These are phyloP conservation scores for Naganishia vaughanmartiniae DNA, from an alignment of 768 basidiomycete genomes.

Conservation along the genomic window DNA sequence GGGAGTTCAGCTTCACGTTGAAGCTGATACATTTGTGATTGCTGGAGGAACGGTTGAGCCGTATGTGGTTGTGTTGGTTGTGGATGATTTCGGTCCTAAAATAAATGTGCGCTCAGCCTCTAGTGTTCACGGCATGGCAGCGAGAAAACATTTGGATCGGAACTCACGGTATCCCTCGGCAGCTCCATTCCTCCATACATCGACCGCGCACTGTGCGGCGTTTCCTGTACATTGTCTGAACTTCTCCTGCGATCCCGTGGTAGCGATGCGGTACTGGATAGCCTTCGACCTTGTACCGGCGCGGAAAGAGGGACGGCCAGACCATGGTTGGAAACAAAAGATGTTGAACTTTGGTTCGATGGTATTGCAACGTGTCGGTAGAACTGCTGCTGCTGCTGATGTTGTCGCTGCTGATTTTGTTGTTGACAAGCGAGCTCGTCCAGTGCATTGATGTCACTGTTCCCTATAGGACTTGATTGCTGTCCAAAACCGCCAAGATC, in stretches of 20 bases:
- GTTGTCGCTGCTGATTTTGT: background rate
- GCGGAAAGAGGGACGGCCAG: conserved; percentile 2
- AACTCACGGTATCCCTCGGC: background rate
- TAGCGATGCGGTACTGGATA: background rate
- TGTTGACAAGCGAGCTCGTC: background rate
- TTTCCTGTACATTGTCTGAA: background rate
- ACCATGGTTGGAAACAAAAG: background rate
- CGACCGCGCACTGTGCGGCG: background rate
- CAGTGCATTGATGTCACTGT: background rate
- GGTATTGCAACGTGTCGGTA: background rate
- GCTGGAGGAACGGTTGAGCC: background rate
- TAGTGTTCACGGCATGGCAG: no score
- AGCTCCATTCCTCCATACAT: background rate
- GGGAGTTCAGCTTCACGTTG: background rate
- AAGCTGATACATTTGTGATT: conserved; percentile 17
- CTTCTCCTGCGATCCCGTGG: conserved; percentile 18
- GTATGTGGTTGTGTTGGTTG: background rate
- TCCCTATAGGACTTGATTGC: background rate
- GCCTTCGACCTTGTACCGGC: conserved; percentile 7
- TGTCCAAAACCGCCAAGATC: background rate
- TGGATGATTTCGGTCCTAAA: background rate
- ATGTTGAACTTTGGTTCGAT: background rate
- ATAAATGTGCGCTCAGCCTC: no score
- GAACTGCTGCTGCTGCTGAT: background rate
- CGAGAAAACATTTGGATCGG: background rate